phyloP scores from a whole-genome alignment of 495 filamentous ascomycete species.

The Penicillium flavigenum region DNA sequence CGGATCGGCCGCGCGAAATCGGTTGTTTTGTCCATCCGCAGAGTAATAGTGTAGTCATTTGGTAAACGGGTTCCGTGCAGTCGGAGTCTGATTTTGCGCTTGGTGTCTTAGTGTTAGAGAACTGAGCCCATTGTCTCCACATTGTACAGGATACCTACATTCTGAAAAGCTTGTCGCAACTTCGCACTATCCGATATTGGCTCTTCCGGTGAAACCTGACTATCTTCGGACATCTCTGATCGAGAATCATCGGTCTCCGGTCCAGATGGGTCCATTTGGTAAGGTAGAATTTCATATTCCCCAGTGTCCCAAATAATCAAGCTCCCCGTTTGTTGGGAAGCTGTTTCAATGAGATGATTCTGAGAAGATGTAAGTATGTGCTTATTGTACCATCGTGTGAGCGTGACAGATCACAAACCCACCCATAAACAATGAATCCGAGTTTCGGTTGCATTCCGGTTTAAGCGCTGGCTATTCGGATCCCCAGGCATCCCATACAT shows the following conservation, averaged over 20 bases:
- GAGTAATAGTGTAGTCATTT: slow-evolving; percentile 53
- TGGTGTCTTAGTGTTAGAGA: not conserved
- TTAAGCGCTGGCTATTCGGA: slow-evolving; percentile 55
- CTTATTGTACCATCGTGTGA: not conserved
- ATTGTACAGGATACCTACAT: slow-evolving; percentile 26
- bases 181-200: slow-evolving; percentile 51
- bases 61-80: slow-evolving; percentile 61
- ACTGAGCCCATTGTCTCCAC: not conserved
- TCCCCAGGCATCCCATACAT: slow-evolving; percentile 68
- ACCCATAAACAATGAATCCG: slow-evolving; percentile 67
- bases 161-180: slow-evolving; percentile 53
- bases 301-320: slow-evolving; percentile 72
- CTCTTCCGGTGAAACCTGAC: slow-evolving; percentile 5
- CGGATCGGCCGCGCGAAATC: slow-evolving; percentile 33
- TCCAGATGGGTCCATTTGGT: slow-evolving; percentile 28
- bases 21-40: slow-evolving; percentile 55
- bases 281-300: slow-evolving; percentile 59
- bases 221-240: slow-evolving; percentile 26
- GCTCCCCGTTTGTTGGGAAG: slow-evolving; percentile 56
- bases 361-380: slow-evolving; percentile 20
- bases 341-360: slow-evolving; percentile 69
- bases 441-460: slow-evolving; percentile 66
- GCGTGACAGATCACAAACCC: slow-evolving; percentile 19
- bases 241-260: slow-evolving; percentile 49
- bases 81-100: slow-evolving; percentile 60